Evolutionary conservation across 495 filamentous ascomycete species (phyloP).

Genomic region (Neurospora sp.): DNA sequence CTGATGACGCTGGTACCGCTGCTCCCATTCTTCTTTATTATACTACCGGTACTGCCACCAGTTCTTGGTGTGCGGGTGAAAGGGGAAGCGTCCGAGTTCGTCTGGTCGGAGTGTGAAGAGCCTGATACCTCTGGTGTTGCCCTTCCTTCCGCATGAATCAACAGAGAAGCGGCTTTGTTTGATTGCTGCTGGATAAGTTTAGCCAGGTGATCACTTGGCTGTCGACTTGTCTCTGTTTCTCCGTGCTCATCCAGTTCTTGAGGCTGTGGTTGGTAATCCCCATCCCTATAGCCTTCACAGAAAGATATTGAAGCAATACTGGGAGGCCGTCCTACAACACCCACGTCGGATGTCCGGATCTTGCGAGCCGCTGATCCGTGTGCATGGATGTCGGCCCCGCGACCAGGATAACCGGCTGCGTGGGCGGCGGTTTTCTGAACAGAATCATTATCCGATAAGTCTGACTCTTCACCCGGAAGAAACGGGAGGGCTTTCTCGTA

Average conservation of each 20-base stretch:
- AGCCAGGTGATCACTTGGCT: no score
- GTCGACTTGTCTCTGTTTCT: background rate
- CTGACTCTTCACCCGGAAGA: background rate
- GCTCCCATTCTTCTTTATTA: background rate
- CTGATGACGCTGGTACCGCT: background rate
- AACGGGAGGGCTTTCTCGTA: background rate
- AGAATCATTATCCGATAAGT: background rate
- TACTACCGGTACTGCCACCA: background rate
- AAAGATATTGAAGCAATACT: background rate
- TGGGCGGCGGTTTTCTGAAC: background rate
- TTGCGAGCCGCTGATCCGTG: background rate
- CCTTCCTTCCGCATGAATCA: background rate
- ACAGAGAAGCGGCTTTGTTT: background rate
- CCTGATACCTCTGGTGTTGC: background rate
- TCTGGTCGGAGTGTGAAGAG: constrained; percentile 5
- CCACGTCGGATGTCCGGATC: background rate
- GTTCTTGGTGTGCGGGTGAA: background rate
- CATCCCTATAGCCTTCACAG: background rate
- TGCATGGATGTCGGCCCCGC: background rate
- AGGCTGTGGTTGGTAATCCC: background rate
- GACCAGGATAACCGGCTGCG: background rate
- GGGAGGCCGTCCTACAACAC: background rate
- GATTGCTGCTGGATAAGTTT: no score
- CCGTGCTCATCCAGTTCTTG: background rate
- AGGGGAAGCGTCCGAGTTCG: background rate